Evolutionary conservation across 768 basidiomycete species (phyloP), one percentile per base, ranked within the genome.

Genomic region (Hydnum rufescens): DNA sequence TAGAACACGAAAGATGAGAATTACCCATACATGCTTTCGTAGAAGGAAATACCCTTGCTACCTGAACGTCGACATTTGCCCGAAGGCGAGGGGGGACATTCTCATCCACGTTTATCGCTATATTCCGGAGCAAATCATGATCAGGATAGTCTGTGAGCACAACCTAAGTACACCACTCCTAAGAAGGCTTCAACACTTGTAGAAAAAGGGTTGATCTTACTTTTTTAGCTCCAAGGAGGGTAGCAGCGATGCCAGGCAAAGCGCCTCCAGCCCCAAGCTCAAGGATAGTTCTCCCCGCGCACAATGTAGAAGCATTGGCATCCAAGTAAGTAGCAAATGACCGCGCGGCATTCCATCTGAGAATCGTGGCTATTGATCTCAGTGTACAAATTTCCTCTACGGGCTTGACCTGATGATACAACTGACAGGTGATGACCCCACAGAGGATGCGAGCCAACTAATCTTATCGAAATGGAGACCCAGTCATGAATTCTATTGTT

Each of bases 121-220:
- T 70, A 62, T 96, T 96, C 2, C 80, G 69, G 25, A 96, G 63
- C 28, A 96, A 72, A 6, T 70, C 62, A 1, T 68, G 59, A 56
- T 96, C 93, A 0, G 93, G 93, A 62, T 96, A 97, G 64, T 99
- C 95, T 0, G 95, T 95, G 46, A 90, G 65, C 2, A 95, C 74
- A 2, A 80, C 78, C 84, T 87, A 58, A 8, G 23, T 42, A 31
- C 4, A 51, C 25, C 18, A 42, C 13, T 8, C 44, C 16, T 13
- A 13, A 47, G 44, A 50, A 50, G 18, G 30, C 32, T 18, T 29
- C 49, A 32, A 50, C 13, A 25, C 49, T 50, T 6, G 30, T 50
- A 28, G 8, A 18, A 25, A 36, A 32, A 0, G 3, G 36, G 58
- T 2, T 51, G 4, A 28, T 3, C 60, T 69, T 19, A 85, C 89